Base-by-base conservation (phyloP, 2,329 filamentous ascomycete species). In the Verticillium zaregamsianum region DNA sequence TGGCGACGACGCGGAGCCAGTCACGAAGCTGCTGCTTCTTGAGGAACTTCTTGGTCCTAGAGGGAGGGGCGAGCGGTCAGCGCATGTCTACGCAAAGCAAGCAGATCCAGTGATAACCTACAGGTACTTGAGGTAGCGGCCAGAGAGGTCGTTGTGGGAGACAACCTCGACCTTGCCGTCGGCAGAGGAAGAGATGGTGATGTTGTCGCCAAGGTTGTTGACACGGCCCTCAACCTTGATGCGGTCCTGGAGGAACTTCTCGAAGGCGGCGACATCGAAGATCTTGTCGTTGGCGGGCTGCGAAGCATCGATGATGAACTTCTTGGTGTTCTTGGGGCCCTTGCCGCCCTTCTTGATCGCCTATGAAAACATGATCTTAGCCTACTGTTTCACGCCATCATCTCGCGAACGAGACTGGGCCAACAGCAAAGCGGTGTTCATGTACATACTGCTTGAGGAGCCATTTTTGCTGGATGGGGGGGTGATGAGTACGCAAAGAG, bases 1-100 rank as follows among this genome's bases (percentile, higher is more conserved):
- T 98, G 73, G 93, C 96, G 77, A 99, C 95, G 74, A 99, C 94
- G 76, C 95, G 93, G 77, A 99, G 91, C 95, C 95, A 99, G 87
- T 99, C 95, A 85, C 95, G 92, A 79, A 99, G 92, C 89, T 98
- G 94, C 87, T 97, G 92, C 92, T 99, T 99, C 93, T 99, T 99
- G 82, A 99, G 90, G 90, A 97, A 99, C 89, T 99, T 99, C 92
- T 99, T 99, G 81, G 95, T 99, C 80, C 92, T 96, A 70, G 57
- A 35, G 14, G 33, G 65, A 7, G 25, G 12, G 45, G 25, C 17
- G 61, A 12, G n/a, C 4, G 9, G 45, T 65, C 32, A 65, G 64
- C 15, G 9, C 37, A n/a, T 5, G 45, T 25, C 23, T 23, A 6
- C 28, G 28, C 5, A 5, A 15, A 1, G 15, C 25, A 25, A 52